These are phyloP conservation scores for Carallia pectinifolia DNA, from an alignment of 345 rosid genomes.

Conservation along the genomic window DNA sequence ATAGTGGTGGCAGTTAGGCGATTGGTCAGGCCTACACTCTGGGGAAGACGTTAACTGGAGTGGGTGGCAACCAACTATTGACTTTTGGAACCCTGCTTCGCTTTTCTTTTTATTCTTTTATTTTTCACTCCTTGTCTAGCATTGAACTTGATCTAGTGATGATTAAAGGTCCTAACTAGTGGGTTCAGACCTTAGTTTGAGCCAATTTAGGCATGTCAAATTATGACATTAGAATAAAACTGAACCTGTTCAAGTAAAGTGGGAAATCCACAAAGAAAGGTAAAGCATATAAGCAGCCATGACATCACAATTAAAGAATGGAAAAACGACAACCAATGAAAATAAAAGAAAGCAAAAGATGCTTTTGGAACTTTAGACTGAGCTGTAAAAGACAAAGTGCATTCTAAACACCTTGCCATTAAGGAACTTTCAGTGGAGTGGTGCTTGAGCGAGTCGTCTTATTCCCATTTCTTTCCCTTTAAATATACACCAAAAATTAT, in stretches of 20 bases:
- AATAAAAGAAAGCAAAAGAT: background rate
- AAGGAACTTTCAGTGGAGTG: constrained; percentile 18
- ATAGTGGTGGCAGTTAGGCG: constrained; percentile 1
- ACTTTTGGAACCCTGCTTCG: no score
- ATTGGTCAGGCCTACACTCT: constrained; percentile 7
- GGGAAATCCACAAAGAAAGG: constrained; percentile 12
- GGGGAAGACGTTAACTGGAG: constrained; percentile 18
- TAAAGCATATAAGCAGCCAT: constrained; percentile 4
- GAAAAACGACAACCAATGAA: background rate
- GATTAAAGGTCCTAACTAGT: no score
- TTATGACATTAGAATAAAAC: background rate
- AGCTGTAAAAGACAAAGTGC: constrained; percentile 7
- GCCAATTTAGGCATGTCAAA: background rate
- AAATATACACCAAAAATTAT: background rate
- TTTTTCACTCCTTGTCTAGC: no score
- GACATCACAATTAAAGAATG: constrained; percentile 17
- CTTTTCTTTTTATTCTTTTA: no score
- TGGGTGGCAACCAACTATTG: no score
- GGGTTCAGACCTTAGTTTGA: background rate
- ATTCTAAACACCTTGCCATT: constrained; percentile 18
- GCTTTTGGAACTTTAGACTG: constrained; percentile 24
- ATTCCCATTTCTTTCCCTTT: constrained; percentile 5
- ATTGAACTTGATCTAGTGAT: no score
- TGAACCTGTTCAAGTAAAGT: constrained; percentile 3
- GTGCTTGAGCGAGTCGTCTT: background rate